phyloP scores from a whole-genome alignment of 2,329 filamentous ascomycete species.

The Westerdykella aurantiaca region DNA sequence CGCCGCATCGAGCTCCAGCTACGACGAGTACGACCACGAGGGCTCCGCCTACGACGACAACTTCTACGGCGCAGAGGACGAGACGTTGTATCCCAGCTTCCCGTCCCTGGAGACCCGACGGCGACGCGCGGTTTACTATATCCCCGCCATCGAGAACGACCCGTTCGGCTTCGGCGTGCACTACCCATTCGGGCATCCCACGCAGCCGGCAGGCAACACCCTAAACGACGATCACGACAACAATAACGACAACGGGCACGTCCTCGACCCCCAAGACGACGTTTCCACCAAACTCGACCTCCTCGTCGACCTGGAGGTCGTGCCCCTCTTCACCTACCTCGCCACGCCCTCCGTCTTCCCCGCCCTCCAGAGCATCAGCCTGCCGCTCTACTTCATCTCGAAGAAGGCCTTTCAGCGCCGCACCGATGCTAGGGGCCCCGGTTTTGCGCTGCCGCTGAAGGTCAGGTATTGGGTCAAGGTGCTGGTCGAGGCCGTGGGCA shows the following conservation, averaged over 20 bases:
- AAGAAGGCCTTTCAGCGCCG: conserved; percentile 19
- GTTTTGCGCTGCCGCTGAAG: conserved; percentile 23
- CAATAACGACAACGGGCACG: conserved; percentile 7
- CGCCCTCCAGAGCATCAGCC: conserved; percentile 22
- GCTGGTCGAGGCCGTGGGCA: conserved; percentile 23
- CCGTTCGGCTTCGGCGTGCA: conserved; percentile 26
- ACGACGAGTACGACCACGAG: conserved; percentile 33
- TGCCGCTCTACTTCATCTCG: conserved; percentile 32
- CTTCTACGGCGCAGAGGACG: conserved; percentile 24
- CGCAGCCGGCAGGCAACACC: background rate
- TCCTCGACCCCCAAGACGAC: conserved; percentile 12
- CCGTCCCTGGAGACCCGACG: conserved; percentile 5
- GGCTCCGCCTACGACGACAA: conserved; percentile 33
- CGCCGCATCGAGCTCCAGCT: conserved; percentile 19
- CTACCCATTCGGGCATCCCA: conserved; percentile 28
- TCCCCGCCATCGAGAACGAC: conserved; percentile 14
- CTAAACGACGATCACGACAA: conserved; percentile 4
- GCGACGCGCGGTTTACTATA: background rate
- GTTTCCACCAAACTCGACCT: conserved; percentile 25
- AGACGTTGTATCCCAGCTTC: conserved; percentile 24
- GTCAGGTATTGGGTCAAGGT: conserved; percentile 32
- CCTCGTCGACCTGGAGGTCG: conserved; percentile 29
- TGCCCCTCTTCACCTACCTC: conserved; percentile 30
- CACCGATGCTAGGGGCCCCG: conserved; percentile 14
- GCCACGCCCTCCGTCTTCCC: conserved; percentile 17